Evolutionary conservation across 768 basidiomycete genomes (phyloP).

Genomic region (Boletus bicolor): DNA sequence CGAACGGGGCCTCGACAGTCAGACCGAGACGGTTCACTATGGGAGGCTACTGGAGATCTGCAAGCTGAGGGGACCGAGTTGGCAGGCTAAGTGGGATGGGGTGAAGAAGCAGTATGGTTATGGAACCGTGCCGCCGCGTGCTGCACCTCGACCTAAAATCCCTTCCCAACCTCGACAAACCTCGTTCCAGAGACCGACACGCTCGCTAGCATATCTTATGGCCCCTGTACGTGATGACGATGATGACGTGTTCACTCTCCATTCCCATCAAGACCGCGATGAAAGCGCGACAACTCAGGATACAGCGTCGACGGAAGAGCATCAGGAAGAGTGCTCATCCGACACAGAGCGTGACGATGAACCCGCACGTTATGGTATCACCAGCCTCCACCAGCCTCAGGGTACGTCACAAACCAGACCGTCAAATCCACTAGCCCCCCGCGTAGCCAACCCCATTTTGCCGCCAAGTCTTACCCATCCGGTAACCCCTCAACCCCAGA

Average conservation of each 20-base stretch:
- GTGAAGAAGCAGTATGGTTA: constrained; percentile 59
- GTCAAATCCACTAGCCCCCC: constrained; percentile 7
- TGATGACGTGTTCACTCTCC: constrained; percentile 41
- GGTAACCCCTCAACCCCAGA: constrained; percentile 29
- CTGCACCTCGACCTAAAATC: constrained; percentile 11
- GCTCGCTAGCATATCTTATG: constrained; percentile 23
- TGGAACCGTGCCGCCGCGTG: constrained; percentile 19
- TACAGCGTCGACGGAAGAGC: constrained; percentile 16
- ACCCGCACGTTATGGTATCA: constrained; percentile 2
- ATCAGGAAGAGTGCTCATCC: constrained; percentile 8
- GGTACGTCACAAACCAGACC: constrained; percentile 8
- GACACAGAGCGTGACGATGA: constrained; percentile 25
- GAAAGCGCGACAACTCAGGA: constrained; percentile 20
- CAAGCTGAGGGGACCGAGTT: constrained; percentile 73
- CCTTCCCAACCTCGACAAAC: constrained; percentile 18
- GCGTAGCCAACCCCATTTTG: constrained; percentile 24
- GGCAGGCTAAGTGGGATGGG: constrained; percentile 77
- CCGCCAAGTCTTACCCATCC: constrained; percentile 28
- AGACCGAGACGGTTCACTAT: constrained; percentile 77
- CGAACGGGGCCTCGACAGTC: constrained; percentile 71
- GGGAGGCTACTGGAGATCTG: constrained; percentile 80
- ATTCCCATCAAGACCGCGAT: constrained; percentile 42
- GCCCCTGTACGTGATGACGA: constrained; percentile 35
- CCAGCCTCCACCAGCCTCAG: constrained; percentile 9
- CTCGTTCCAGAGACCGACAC: constrained; percentile 19